These are phyloP conservation scores for Ensete ventricosum DNA, from an alignment of 176 grass and related monocot genomes.

Conservation along the genomic window DNA sequence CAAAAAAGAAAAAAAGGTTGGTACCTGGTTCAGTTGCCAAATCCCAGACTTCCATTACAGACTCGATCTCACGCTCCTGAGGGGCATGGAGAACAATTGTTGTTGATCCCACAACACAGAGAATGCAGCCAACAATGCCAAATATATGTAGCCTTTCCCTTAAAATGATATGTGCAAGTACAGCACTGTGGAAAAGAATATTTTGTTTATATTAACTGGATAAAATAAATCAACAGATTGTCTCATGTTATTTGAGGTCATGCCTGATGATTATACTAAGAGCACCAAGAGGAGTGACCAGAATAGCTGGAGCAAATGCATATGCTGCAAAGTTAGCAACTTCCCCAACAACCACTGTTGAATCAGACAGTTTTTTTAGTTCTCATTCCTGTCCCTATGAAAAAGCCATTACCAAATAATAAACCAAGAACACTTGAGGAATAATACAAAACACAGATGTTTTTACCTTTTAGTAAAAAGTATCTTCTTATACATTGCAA, in stretches of 20 bases:
- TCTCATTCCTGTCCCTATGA: not conserved
- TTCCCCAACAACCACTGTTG: constrained; percentile 94
- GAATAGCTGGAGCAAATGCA: constrained; percentile 96
- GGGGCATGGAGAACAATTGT: constrained; percentile 97
- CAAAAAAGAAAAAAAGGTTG: constrained; percentile 1
- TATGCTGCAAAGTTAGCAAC: constrained; percentile 94
- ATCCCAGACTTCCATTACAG: constrained; percentile 87
- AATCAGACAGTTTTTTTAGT: not conserved
- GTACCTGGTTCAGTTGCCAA: constrained; percentile 95
- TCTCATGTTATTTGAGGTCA: not conserved
- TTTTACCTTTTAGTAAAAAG: not conserved
- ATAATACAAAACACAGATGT: not conserved
- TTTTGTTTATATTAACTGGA: constrained; percentile 14
- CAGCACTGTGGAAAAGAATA: constrained; percentile 46
- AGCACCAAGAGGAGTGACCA: constrained; percentile 92
- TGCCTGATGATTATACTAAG: constrained; percentile 96
- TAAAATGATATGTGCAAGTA: constrained; percentile 81
- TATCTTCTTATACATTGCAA: not conserved
- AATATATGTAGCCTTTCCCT: constrained; percentile 90
- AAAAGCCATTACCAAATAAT: not conserved
- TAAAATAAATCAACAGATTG: not conserved
- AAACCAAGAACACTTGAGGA: not conserved
- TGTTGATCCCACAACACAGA: constrained; percentile 96
- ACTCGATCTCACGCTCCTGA: constrained; percentile 81
- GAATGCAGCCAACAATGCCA: constrained; percentile 79